Base-by-base conservation (phyloP, 768 basidiomycete genomes). In the Mycena filopes region DNA sequence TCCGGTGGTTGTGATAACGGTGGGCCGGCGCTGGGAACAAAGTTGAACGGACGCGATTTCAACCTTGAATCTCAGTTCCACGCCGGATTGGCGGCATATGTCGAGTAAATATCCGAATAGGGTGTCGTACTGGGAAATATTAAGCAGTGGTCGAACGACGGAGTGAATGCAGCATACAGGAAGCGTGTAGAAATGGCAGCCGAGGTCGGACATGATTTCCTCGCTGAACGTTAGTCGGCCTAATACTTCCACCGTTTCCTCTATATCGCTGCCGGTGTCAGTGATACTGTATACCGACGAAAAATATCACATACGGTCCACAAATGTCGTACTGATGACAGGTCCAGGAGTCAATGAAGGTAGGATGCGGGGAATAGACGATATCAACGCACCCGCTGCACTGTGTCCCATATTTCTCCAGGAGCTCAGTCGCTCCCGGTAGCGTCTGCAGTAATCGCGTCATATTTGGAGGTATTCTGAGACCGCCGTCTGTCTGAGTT, bases 401-500 rank as follows among this genome's bases (percentile, higher is more conserved):
- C 38, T 40, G 18, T 11, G 48, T 50, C 25, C 56, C 65, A 23
- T 63, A 49, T 5, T 31, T 15, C 18, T 40, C 33, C 42, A 69
- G 26, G 26, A 66, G 25, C 12, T 41, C 50, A 12, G 28, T 51
- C 55, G 48, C 49, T 13, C 65, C 55, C 10, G 68, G 68, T 0
- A 69, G 49, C 26, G 49, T 55, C 21, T 66, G 41, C 33, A 69
- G 45, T 47, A 66, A 38, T 11, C 64, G 68, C 42, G 65, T 63
- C 64, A 69, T 69, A 38, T 69, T 69, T 1, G 68, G 68, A 8
- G 68, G 68, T 12, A 69, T 41, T 15, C 68, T 36, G 1, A 69
- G 46, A 11, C 68, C 68, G 5, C 64, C 63, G 48, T 50, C 3
- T 15, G 47, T 28, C 29, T 18, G 26, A 26, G 29, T 15, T 20